Percentiles rank a stretch among this genome's conserved stretches.
Evolutionary conservation across 345 rosid species (phyloP).

Genomic region (Populus davidiana): DNA sequence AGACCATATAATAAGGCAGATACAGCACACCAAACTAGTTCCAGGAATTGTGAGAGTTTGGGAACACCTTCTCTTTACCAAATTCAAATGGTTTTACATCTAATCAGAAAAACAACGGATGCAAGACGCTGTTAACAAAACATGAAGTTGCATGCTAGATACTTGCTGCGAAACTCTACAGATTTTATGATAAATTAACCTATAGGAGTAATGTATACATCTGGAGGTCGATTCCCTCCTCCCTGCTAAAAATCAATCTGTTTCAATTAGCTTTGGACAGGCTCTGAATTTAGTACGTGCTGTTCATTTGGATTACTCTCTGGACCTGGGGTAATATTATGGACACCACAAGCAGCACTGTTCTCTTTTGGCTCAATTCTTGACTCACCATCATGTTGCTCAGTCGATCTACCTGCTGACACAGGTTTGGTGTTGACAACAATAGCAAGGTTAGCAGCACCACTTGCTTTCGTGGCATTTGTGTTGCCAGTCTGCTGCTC

Average conservation of each 20-base stretch:
- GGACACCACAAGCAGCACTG: slow-evolving; percentile 15
- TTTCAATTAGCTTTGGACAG: slow-evolving; percentile 52
- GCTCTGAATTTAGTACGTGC: slow-evolving; percentile 45
- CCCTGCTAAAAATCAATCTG: slow-evolving; percentile 4
- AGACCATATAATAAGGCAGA: neutral
- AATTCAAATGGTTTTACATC: neutral
- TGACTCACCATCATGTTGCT: slow-evolving; percentile 11
- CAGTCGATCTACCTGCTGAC: slow-evolving; percentile 14
- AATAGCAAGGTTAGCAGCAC: slow-evolving; percentile 5
- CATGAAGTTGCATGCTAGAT: slow-evolving; percentile 8
- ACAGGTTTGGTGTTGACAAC: slow-evolving; percentile 4
- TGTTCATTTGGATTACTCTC: slow-evolving; percentile 29
- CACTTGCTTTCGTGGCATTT: slow-evolving; percentile 24
- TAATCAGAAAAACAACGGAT: neutral
- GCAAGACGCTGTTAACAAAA: neutral
- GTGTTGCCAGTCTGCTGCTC: slow-evolving; percentile 29
- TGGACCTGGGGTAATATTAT: neutral
- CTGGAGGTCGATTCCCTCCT: neutral
- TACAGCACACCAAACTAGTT: neutral
- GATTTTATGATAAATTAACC: slow-evolving; percentile 18
- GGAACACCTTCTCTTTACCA: neutral
- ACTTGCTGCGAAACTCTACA: slow-evolving; percentile 7
- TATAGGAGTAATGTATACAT: slow-evolving; percentile 21
- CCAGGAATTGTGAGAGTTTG: neutral
- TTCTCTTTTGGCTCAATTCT: slow-evolving; percentile 34